These are phyloP conservation scores for Paxillus involutus DNA, from an alignment of 768 basidiomycete genomes.

Conservation along the genomic window DNA sequence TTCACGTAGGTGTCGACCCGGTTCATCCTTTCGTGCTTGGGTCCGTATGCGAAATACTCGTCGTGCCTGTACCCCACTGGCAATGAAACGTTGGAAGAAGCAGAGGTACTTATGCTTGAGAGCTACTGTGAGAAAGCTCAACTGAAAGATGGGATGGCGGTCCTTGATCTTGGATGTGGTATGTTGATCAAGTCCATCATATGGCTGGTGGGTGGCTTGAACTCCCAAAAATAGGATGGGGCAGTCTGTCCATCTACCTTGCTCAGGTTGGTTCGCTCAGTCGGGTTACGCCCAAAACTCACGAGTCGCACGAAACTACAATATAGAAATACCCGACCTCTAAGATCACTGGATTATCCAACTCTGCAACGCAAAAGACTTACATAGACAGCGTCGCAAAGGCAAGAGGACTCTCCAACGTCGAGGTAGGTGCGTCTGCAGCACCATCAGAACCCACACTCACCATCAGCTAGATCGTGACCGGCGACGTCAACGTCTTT, in stretches of 20 bases:
- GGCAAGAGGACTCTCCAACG: conserved; percentile 48
- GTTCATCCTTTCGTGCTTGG: conserved; percentile 67
- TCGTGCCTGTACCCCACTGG: conserved; percentile 65
- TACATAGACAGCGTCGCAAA: conserved; percentile 56
- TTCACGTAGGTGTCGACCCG: conserved; percentile 49
- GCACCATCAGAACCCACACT: neutral
- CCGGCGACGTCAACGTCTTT: conserved; percentile 64
- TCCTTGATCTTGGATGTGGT: conserved; percentile 72
- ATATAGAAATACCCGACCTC: conserved; percentile 67
- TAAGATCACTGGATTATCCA: conserved; percentile 61
- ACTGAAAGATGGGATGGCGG: conserved; percentile 57
- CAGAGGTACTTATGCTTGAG: conserved; percentile 65
- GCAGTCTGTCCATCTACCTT: conserved; percentile 65
- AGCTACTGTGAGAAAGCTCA: conserved; percentile 66
- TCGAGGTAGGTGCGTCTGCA: conserved; percentile 39
- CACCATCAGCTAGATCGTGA: conserved; percentile 47
- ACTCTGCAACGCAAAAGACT: conserved; percentile 66
- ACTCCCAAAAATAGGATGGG: conserved; percentile 49
- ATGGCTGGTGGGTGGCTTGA: neutral
- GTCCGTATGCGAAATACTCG: conserved; percentile 66
- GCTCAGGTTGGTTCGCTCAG: conserved; percentile 43
- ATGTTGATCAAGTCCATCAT: conserved; percentile 10
- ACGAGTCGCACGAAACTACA: neutral
- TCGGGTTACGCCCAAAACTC: neutral
- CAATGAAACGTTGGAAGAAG: conserved; percentile 57